Percentiles rank a stretch among this genome's conserved stretches.
phyloP scores from a whole-genome alignment of 2,329 filamentous ascomycete genomes.

The Chaetomium globosum region DNA sequence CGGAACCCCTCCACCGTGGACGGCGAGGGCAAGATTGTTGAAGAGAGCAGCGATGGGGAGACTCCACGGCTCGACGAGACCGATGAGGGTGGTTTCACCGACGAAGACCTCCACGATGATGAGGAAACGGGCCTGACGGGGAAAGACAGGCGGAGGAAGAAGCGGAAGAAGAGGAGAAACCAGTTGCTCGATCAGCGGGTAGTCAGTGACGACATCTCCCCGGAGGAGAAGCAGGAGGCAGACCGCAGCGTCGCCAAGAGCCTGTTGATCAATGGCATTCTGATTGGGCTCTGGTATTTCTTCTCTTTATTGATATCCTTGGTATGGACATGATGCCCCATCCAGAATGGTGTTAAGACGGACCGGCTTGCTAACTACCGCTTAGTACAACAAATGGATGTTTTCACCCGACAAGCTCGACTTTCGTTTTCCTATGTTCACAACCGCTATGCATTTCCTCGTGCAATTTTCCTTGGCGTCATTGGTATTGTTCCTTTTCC shows the following conservation, averaged over 20 bases:
- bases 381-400: constrained; percentile 99
- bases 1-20: constrained; percentile 38
- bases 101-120: constrained; percentile 77
- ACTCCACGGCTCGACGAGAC: constrained; percentile 29
- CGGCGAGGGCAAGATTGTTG: constrained; percentile 52
- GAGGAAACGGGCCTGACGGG: constrained; percentile 86
- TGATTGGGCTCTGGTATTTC: constrained; percentile 85
- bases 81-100: constrained; percentile 59
- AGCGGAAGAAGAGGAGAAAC: constrained; percentile 67
- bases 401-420: constrained; percentile 82
- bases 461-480: constrained; percentile 85
- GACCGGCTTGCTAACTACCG: constrained; percentile 37
- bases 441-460: constrained; percentile 91
- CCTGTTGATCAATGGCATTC: constrained; percentile 71
- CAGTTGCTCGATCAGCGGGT: constrained; percentile 71
- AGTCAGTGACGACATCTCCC: constrained; percentile 62
- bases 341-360: not conserved
- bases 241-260: constrained; percentile 72
- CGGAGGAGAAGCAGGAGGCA: constrained; percentile 73
- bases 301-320: constrained; percentile 94
- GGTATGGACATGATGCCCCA: constrained; percentile 55
- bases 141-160: constrained; percentile 69
- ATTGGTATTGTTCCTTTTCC: constrained; percentile 78
- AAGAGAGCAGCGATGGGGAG: constrained; percentile 44
- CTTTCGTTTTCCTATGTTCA: constrained; percentile 94